Evolutionary conservation across 1,284 basidiomycete genomes (phyloP).

Genomic region (Fomitopsis pinicola): DNA sequence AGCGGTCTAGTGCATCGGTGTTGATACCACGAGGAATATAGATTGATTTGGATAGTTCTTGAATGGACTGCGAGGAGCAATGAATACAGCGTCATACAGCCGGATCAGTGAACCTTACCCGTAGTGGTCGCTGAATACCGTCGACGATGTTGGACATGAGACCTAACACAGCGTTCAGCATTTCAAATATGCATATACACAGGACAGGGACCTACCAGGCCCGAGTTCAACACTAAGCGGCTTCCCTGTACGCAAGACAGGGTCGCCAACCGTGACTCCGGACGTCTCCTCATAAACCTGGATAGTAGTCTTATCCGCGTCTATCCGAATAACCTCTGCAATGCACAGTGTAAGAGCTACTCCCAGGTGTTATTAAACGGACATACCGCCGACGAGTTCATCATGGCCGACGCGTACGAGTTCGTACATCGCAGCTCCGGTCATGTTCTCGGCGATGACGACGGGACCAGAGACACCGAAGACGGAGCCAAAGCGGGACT

Average conservation of each 20-base stretch:
- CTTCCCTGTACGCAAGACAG: conserved; percentile 95
- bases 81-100: conserved; percentile 13
- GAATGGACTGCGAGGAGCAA: conserved; percentile 68
- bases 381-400: conserved; percentile 89
- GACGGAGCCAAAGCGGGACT: conserved; percentile 87
- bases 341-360: not conserved
- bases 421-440: conserved; percentile 95
- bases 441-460: conserved; percentile 96
- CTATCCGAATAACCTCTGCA: conserved; percentile 95
- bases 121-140: conserved; percentile 90
- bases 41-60: conserved; percentile 95
- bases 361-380: not conserved
- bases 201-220: conserved; percentile 58
- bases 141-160: conserved; percentile 99
- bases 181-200: not conserved
- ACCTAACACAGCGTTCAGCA: conserved; percentile 42
- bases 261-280: conserved; percentile 97
- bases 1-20: conserved; percentile 90
- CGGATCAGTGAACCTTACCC: conserved; percentile 42
- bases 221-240: conserved; percentile 97
- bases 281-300: conserved; percentile 99
- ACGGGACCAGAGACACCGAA: conserved; percentile 96
- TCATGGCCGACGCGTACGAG: conserved; percentile 95
- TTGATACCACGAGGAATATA: conserved; percentile 99
- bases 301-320: conserved; percentile 95